Conservation (phyloP, 164 flowering plant species). For the Tinospora cordifolia region DNA sequence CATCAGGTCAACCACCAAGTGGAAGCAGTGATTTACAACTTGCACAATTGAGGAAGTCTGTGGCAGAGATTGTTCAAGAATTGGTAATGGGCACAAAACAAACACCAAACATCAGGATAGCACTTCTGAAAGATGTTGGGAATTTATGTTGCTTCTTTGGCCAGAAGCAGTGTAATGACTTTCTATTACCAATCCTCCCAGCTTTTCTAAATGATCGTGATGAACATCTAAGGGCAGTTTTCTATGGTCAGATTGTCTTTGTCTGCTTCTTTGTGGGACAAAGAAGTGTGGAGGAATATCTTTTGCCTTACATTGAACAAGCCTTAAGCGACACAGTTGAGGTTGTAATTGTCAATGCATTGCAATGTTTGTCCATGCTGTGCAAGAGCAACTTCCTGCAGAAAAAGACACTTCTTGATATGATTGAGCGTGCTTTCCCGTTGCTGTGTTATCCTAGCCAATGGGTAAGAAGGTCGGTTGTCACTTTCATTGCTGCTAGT, state of each 20-base stretch:
- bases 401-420: conserved; percentile 74
- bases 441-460: conserved; percentile 83
- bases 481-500: conserved; percentile 69
- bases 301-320: conserved; percentile 93
- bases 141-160: conserved; percentile 91
- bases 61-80: conserved; percentile 92
- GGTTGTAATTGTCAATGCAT: conserved; percentile 83
- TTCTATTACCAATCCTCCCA: conserved; percentile 85
- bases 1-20: conserved; percentile 35
- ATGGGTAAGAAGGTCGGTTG: conserved; percentile 88
- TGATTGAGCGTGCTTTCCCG: conserved; percentile 80
- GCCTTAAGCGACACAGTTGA: conserved; percentile 80
- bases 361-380: conserved; percentile 78
- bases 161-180: conserved; percentile 86
- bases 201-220: conserved; percentile 94
- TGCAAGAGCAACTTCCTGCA: conserved; percentile 71
- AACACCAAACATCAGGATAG: conserved; percentile 91
- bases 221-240: conserved; percentile 84
- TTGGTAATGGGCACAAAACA: conserved; percentile 98
- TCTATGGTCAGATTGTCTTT: conserved; percentile 73
- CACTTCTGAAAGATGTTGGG: conserved; percentile 79
- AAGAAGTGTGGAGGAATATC: conserved; percentile 97
- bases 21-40: conserved; percentile 56
- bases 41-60: conserved; percentile 67
- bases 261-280: conserved; percentile 96